Evolutionary conservation across 164 flowering plant genomes (phyloP).

Genomic region (Piper betle): DNA sequence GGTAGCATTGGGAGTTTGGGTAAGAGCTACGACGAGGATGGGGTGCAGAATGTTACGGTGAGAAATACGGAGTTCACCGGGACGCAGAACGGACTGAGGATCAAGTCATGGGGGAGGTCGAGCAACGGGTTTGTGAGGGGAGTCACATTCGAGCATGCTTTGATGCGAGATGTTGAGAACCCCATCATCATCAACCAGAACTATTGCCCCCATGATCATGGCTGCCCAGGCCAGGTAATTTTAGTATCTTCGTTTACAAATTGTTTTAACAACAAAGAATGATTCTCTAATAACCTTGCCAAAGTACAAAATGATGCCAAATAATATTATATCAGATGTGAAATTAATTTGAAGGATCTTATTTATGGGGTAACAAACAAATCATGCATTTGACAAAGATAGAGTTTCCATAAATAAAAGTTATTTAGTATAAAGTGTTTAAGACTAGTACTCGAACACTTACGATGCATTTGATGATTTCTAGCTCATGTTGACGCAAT

Average conservation of each 20-base stretch:
- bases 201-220: slow-evolving; percentile 16
- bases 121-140: slow-evolving; percentile 21
- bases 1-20: slow-evolving; percentile 24
- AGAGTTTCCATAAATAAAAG: too few relatives aligned
- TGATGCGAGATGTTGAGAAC: slow-evolving; percentile 15
- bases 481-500: neutral
- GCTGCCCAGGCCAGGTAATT: slow-evolving; percentile 21
- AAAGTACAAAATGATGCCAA: too few relatives aligned
- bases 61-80: slow-evolving; percentile 11
- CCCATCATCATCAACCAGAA: slow-evolving; percentile 25
- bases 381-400: too few relatives aligned
- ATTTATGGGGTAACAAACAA: too few relatives aligned
- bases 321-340: too few relatives aligned
- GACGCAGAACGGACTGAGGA: slow-evolving; percentile 20
- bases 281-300: too few relatives aligned
- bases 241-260: neutral
- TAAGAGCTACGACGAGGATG: slow-evolving; percentile 11
- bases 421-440: too few relatives aligned
- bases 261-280: too few relatives aligned
- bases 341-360: too few relatives aligned
- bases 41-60: slow-evolving; percentile 21
- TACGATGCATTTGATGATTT: neutral
- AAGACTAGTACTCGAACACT: too few relatives aligned
- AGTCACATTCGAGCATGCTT: slow-evolving; percentile 12
- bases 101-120: slow-evolving; percentile 25